Evolutionary conservation across 306 rosid species (phyloP).

Genomic region (Castanea mollissima): DNA sequence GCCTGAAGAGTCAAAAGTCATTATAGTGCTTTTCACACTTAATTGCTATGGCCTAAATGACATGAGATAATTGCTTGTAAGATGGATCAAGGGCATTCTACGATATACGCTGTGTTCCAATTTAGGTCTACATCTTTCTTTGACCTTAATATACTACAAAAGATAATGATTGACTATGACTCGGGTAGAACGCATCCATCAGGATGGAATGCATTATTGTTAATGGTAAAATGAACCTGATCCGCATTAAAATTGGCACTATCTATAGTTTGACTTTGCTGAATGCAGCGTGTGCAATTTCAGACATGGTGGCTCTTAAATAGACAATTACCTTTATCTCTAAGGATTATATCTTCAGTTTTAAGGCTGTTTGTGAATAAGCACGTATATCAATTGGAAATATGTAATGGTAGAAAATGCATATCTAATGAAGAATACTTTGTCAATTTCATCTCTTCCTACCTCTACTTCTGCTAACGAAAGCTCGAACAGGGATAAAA

Average conservation of each 20-base stretch:
- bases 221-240: background rate
- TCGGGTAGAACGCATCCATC: background rate
- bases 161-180: background rate
- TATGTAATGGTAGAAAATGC: background rate
- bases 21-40: slow-evolving; percentile 14
- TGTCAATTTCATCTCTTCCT: background rate
- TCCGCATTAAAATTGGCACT: background rate
- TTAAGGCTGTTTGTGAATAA: background rate
- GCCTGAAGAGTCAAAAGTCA: background rate
- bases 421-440: background rate
- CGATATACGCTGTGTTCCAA: background rate
- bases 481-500: no score
- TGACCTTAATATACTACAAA: background rate
- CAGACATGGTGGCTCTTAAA: background rate
- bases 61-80: background rate
- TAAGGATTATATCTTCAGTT: background rate
- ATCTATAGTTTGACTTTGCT: background rate
- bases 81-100: background rate
- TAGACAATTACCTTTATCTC: background rate
- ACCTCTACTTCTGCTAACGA: no score
- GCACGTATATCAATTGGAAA: background rate
- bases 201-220: background rate
- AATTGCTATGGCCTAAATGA: background rate
- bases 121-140: no score
- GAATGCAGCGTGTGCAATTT: background rate